Percentiles rank a stretch among this genome's conserved stretches.
These are phyloP conservation scores for Alternaria incomplexa DNA, from an alignment of 2,329 filamentous ascomycete species.

Conservation along the genomic window DNA sequence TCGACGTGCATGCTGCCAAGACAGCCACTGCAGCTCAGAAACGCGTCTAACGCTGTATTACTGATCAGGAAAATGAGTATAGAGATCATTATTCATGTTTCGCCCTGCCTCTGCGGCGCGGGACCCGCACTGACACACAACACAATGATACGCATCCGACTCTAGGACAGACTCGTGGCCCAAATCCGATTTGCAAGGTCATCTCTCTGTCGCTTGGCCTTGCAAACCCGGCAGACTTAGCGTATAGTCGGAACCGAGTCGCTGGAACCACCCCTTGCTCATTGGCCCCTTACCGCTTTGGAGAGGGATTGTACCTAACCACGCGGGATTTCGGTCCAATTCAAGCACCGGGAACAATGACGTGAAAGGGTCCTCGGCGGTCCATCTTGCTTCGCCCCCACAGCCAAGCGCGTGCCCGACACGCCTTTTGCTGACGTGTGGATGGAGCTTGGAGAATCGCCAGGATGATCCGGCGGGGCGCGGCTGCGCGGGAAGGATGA, in stretches of 20 bases:
- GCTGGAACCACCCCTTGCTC: background rate
- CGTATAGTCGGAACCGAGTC: constrained; percentile 3
- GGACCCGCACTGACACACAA: background rate
- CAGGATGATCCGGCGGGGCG: constrained; percentile 31
- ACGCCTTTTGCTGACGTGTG: constrained; percentile 24
- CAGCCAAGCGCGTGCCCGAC: constrained; percentile 36
- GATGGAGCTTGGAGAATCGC: constrained; percentile 23
- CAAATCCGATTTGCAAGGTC: background rate
- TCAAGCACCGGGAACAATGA: background rate
- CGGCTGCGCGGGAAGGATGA: constrained; percentile 44
- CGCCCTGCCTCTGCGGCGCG: background rate
- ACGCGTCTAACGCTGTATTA: background rate
- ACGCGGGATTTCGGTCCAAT: constrained; percentile 7
- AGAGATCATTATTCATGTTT: background rate
- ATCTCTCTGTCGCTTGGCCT: background rate
- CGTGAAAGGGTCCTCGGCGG: background rate
- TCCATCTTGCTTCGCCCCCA: constrained; percentile 28
- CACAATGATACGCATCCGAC: background rate
- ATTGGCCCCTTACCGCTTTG: background rate
- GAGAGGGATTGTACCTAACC: background rate
- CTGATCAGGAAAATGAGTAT: background rate
- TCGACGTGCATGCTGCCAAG: constrained; percentile 21
- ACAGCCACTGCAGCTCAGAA: constrained; percentile 4
- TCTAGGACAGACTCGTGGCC: background rate
- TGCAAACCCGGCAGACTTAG: background rate